phyloP scores from a whole-genome alignment of 2,329 filamentous ascomycete species.

The Aspergillus transmontanensis region DNA sequence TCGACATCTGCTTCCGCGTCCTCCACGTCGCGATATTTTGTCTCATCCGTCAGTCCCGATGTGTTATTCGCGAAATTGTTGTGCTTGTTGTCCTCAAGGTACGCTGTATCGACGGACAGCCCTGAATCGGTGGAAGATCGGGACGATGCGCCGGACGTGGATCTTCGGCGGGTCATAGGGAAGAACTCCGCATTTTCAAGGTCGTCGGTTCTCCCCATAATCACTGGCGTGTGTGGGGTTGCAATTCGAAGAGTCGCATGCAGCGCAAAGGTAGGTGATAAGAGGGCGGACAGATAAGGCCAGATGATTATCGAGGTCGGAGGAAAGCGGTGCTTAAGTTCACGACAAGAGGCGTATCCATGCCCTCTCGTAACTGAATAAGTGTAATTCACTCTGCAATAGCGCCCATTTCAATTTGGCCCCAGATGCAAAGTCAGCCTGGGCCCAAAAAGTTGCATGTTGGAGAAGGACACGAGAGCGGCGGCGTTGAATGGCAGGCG shows the following conservation, averaged over 20 bases:
- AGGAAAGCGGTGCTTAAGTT: not conserved
- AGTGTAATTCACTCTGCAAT: not conserved
- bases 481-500: not conserved
- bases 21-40: slow-evolving; percentile 40
- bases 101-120: slow-evolving; percentile 36
- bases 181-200: slow-evolving; percentile 30
- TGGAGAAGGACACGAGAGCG: not conserved
- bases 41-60: slow-evolving; percentile 10
- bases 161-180: slow-evolving; percentile 29
- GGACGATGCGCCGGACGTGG: slow-evolving; percentile 27
- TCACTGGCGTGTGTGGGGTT: slow-evolving; percentile 13
- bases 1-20: slow-evolving; percentile 31
- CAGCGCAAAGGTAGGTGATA: slow-evolving; percentile 1
- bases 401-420: not conserved
- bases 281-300: slow-evolving; percentile 3
- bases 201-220: slow-evolving; percentile 30
- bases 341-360: not conserved
- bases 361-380: not conserved
- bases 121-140: slow-evolving; percentile 36
- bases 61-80: slow-evolving; percentile 14
- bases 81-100: slow-evolving; percentile 31
- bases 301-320: not conserved
- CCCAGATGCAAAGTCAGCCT: not conserved
- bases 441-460: not conserved
- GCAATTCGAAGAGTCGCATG: slow-evolving; percentile 5